Evolutionary conservation across 495 filamentous ascomycete genomes (phyloP).

Genomic region (Polyplosphaeria fusca): DNA sequence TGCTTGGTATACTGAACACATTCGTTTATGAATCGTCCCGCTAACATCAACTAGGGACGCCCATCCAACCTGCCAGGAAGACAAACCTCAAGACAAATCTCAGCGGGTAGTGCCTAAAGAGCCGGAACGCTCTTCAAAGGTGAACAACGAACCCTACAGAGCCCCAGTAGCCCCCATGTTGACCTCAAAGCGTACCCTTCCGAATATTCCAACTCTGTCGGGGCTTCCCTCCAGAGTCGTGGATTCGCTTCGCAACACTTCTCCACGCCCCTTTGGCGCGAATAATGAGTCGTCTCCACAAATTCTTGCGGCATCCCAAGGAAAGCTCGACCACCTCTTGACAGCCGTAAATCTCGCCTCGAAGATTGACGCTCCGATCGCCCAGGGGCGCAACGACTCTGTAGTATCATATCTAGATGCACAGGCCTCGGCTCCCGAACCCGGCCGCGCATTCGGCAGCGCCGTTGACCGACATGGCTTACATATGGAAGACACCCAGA

Average conservation of each 20-base stretch:
- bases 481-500: too few species aligned
- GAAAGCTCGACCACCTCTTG: slow-evolving; percentile 2
- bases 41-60: slow-evolving; percentile 6
- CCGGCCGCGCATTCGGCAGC: too few species aligned
- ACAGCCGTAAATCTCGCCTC: slow-evolving; percentile 6
- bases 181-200: neutral
- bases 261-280: too few species aligned
- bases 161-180: neutral
- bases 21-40: neutral
- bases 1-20: slow-evolving; percentile 9
- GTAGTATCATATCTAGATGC: slow-evolving; percentile 14
- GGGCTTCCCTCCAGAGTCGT: slow-evolving; percentile 8
- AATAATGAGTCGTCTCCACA: too few species aligned
- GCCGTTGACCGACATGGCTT: too few species aligned
- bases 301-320: neutral
- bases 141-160: too few species aligned
- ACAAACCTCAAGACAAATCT: neutral
- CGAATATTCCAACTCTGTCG: slow-evolving; percentile 2
- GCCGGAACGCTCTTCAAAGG: too few species aligned
- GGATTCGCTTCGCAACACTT: neutral
- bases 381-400: slow-evolving; percentile 9
- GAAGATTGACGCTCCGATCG: slow-evolving; percentile 5
- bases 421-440: neutral
- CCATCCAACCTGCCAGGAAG: slow-evolving; percentile 16
- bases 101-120: too few species aligned